Evolutionary conservation across 176 grass and related monocot species (phyloP).

Genomic region (Oryza longistaminata): DNA sequence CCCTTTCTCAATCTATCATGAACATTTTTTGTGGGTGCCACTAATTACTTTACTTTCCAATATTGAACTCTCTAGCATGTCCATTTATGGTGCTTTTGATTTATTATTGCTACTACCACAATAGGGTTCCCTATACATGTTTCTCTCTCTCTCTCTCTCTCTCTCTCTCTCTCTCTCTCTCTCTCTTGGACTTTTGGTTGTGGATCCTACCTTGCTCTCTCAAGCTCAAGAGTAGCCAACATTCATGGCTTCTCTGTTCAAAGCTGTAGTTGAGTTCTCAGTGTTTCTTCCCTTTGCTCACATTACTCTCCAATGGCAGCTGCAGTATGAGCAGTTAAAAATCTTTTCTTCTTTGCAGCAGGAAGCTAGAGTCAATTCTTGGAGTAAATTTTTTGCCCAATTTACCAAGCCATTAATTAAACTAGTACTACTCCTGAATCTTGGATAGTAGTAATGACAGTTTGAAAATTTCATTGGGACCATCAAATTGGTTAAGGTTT

Average conservation of each 20-base stretch:
- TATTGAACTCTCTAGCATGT: not conserved
- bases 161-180: too few species aligned
- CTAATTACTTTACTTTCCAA: not conserved
- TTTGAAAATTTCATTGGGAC: not conserved
- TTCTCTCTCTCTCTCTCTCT: too few species aligned
- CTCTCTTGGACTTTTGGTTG: not conserved
- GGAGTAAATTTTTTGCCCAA: not conserved
- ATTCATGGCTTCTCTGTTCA: constrained; percentile 12
- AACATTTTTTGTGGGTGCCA: not conserved
- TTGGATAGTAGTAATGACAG: not conserved
- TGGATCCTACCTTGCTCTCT: not conserved
- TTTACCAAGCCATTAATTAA: not conserved
- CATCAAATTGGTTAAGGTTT: not conserved
- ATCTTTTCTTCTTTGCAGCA: not conserved
- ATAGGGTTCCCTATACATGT: too few species aligned
- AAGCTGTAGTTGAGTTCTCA: not conserved
- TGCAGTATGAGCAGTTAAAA: not conserved
- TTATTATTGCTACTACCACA: not conserved
- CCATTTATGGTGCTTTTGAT: not conserved
- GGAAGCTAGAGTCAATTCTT: not conserved
- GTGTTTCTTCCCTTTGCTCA: not conserved
- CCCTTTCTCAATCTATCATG: not conserved
- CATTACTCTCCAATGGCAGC: not conserved
- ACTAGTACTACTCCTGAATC: not conserved
- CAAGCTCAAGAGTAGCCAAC: not conserved